phyloP scores from a whole-genome alignment of 2,329 filamentous ascomycete species.

The Blumeria graminis region DNA sequence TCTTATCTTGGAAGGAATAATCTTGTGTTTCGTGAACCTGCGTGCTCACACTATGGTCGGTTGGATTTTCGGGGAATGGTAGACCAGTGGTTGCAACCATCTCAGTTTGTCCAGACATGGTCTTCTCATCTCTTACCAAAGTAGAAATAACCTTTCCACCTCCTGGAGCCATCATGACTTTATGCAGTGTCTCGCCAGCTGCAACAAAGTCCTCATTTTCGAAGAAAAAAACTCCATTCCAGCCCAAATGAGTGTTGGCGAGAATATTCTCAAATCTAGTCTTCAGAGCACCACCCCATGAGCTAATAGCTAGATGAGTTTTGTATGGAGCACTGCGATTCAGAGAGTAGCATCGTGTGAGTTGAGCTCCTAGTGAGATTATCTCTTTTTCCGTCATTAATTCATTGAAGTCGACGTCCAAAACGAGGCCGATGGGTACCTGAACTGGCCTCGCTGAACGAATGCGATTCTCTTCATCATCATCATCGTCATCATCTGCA shows the following conservation, averaged over 20 bases:
- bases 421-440: slow-evolving; percentile 54
- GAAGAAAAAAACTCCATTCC: slow-evolving; percentile 55
- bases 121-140: too few species aligned
- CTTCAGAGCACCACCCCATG: slow-evolving; percentile 52
- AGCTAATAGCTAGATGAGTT: slow-evolving; percentile 51
- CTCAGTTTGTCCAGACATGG: too few species aligned
- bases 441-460: slow-evolving; percentile 19
- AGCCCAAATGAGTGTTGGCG: slow-evolving; percentile 43
- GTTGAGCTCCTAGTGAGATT: slow-evolving; percentile 58
- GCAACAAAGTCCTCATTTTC: slow-evolving; percentile 45
- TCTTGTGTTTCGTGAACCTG: too few species aligned
- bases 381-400: slow-evolving; percentile 75
- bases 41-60: too few species aligned
- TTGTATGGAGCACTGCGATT: slow-evolving; percentile 47
- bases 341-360: slow-evolving; percentile 75
- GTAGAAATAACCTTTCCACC: too few species aligned
- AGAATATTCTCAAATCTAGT: slow-evolving; percentile 61
- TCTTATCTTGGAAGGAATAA: too few species aligned
- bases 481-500: slow-evolving; percentile 6
- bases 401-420: slow-evolving; percentile 83
- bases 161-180: slow-evolving; percentile 29
- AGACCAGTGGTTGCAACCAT: too few species aligned
- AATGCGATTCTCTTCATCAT: not conserved
- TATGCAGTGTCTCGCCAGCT: slow-evolving; percentile 39
- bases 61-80: too few species aligned